phyloP scores from a whole-genome alignment of 805 yeast genomes.

The Metschnikowia aberdeeniae region DNA sequence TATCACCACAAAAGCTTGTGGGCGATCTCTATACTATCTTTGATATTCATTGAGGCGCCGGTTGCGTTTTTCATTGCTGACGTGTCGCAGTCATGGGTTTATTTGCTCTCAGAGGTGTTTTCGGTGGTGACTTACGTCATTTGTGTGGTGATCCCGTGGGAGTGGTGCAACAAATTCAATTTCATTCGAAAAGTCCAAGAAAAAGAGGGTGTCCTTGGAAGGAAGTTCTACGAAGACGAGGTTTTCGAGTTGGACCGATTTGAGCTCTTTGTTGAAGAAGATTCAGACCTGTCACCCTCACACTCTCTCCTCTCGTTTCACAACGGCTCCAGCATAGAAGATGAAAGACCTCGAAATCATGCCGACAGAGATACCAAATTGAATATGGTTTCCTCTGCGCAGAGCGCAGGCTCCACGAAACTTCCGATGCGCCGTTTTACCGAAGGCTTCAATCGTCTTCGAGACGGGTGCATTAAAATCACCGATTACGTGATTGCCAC shows the following conservation, averaged over 20 bases:
- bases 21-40: slow-evolving; percentile 52
- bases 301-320: not conserved
- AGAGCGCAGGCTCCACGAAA: not conserved
- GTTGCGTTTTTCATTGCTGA: slow-evolving; percentile 74
- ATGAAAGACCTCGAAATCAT: no score
- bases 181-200: slow-evolving; percentile 56
- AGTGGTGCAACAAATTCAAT: slow-evolving; percentile 70
- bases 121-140: slow-evolving; percentile 68
- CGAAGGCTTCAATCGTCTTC: slow-evolving; percentile 9
- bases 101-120: slow-evolving; percentile 67
- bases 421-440: not conserved
- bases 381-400: no score
- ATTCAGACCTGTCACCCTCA: slow-evolving; percentile 13
- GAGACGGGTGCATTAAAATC: slow-evolving; percentile 38
- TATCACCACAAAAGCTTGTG: slow-evolving; percentile 46
- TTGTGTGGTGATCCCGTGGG: slow-evolving; percentile 77
- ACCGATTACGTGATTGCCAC: slow-evolving; percentile 55
- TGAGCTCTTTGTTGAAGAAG: slow-evolving; percentile 38
- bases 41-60: slow-evolving; percentile 54
- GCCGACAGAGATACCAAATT: no score
- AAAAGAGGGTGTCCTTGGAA: slow-evolving; percentile 68
- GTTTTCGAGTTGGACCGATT: slow-evolving; percentile 37
- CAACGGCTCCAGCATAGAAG: not conserved
- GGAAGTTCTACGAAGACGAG: slow-evolving; percentile 72
- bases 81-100: slow-evolving; percentile 71